phyloP scores from a whole-genome alignment of 495 filamentous ascomycete species.

The Lasiosphaeris hirsuta region DNA sequence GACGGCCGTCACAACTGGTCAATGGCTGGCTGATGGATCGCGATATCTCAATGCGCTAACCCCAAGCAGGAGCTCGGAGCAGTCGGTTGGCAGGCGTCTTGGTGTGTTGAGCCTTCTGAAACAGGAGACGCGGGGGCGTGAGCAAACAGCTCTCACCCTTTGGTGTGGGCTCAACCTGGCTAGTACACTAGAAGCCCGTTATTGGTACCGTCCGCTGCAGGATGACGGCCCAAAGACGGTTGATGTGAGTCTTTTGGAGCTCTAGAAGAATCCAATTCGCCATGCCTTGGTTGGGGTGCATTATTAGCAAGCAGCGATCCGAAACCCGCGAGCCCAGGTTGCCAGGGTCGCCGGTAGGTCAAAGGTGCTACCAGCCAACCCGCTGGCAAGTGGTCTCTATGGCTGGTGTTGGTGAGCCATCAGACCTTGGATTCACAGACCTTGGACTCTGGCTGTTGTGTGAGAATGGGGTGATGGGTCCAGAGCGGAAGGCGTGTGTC shows the following conservation, averaged over 20 bases:
- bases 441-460: too few species aligned
- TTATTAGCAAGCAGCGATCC: slow-evolving; percentile 2
- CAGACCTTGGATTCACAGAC: too few species aligned
- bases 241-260: neutral
- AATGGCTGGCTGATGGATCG: slow-evolving; percentile 9
- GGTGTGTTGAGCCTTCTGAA: slow-evolving; percentile 24
- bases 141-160: neutral
- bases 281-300: slow-evolving; percentile 1
- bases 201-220: slow-evolving; percentile 4
- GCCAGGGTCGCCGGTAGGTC: too few species aligned
- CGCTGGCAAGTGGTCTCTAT: neutral
- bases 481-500: neutral
- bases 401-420: neutral
- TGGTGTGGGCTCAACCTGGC: slow-evolving; percentile 2
- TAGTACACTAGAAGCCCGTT: neutral
- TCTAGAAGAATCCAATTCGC: slow-evolving; percentile 8
- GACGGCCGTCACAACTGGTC: slow-evolving; percentile 12
- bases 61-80: slow-evolving; percentile 8
- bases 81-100: slow-evolving; percentile 15
- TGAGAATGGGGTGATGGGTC: too few species aligned
- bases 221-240: slow-evolving; percentile 1
- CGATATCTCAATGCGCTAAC: slow-evolving; percentile 14
- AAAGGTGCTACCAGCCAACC: neutral
- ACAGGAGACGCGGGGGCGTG: slow-evolving; percentile 23
- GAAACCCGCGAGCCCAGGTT: slow-evolving; percentile 5